Conservation (phyloP, 2,329 filamentous ascomycete genomes). For the Coniochaeta sp. region DNA sequence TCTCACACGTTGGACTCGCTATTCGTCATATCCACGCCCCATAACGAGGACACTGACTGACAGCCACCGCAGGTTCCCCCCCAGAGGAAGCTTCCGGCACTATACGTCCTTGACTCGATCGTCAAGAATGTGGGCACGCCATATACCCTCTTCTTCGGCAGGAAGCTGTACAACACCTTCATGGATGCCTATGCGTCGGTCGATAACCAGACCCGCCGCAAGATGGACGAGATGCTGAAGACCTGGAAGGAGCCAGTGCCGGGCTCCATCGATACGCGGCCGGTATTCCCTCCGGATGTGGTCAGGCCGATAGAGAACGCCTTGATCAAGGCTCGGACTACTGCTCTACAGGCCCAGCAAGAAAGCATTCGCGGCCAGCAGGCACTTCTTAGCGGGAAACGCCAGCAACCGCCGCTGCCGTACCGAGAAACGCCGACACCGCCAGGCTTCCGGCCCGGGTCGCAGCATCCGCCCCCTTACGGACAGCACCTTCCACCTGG, state of each 20-base stretch:
- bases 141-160: constrained; percentile 90
- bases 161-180: constrained; percentile 87
- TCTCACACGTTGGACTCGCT: not conserved
- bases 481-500: constrained; percentile 14
- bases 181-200: constrained; percentile 95
- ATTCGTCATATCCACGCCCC: not conserved
- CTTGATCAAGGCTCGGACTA: constrained; percentile 70
- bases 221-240: constrained; percentile 94
- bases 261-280: constrained; percentile 84
- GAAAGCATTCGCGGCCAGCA: constrained; percentile 48
- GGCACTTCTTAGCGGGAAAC: constrained; percentile 44
- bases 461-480: constrained; percentile 25
- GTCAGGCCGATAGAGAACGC: constrained; percentile 91
- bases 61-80: constrained; percentile 62
- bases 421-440: constrained; percentile 72
- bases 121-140: constrained; percentile 98
- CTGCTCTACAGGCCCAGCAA: constrained; percentile 52
- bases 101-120: constrained; percentile 96
- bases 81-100: constrained; percentile 83
- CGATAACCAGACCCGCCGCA: constrained; percentile 71
- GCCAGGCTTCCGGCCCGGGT: constrained; percentile 39
- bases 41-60: constrained; percentile 10
- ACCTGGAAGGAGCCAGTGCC: constrained; percentile 98
- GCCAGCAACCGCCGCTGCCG: constrained; percentile 33
- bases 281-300: constrained; percentile 82